Percentiles rank a stretch among this genome's conserved stretches.
Conservation (phyloP, 2,329 filamentous ascomycete genomes). For the Fusarium sp. region DNA sequence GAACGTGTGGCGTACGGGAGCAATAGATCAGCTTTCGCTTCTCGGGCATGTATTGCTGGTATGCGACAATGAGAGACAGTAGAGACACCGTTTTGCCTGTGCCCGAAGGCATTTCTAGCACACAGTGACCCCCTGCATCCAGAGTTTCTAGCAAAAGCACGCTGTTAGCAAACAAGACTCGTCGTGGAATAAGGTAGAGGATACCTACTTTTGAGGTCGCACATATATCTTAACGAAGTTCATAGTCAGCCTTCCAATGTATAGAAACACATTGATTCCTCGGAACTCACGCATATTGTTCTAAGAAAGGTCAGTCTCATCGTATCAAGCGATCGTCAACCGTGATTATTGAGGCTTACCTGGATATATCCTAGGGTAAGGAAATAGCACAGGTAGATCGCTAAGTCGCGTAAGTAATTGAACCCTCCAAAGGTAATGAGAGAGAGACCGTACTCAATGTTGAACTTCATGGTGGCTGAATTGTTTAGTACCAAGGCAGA, state of each 20-base stretch:
- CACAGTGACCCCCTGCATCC: constrained; percentile 93
- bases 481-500: constrained; percentile 23
- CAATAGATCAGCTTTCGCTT: constrained; percentile 98
- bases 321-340: not conserved
- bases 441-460: constrained; percentile 58
- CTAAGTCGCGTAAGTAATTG: constrained; percentile 50
- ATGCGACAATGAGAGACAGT: constrained; percentile 93
- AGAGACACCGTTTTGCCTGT: constrained; percentile 98
- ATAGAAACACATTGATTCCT: not conserved
- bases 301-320: constrained; percentile 44
- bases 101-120: constrained; percentile 98
- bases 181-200: not conserved
- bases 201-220: constrained; percentile 63
- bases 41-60: constrained; percentile 93
- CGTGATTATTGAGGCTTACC: constrained; percentile 50
- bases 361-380: constrained; percentile 69
- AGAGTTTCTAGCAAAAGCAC: constrained; percentile 69
- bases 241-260: constrained; percentile 4
- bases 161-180: constrained; percentile 5
- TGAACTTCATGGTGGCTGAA: constrained; percentile 61
- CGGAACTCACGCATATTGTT: constrained; percentile 65
- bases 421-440: not conserved
- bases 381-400: constrained; percentile 67
- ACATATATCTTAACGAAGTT: constrained; percentile 61
- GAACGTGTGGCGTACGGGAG: constrained; percentile 69